Evolutionary conservation across 768 basidiomycete species (phyloP).

Genomic region (Xerocomellus dryophilus): DNA sequence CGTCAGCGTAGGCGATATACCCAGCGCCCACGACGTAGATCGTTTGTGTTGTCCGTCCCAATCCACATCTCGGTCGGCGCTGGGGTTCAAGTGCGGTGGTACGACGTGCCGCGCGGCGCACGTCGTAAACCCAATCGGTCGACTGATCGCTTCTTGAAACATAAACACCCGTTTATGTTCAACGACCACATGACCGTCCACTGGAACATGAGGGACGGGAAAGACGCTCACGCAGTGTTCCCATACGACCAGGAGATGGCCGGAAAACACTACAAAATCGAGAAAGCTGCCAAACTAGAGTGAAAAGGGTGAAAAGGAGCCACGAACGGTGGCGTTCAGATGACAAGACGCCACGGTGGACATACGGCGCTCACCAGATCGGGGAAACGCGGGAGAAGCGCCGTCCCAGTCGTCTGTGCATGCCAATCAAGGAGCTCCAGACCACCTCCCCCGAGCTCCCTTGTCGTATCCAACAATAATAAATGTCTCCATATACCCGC

Average conservation of each 20-base stretch:
- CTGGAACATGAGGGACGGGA: constrained; percentile 21
- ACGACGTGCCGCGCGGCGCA: constrained; percentile 15
- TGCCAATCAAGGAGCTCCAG: constrained; percentile 31
- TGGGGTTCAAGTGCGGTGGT: neutral
- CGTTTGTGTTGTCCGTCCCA: neutral
- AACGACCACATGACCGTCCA: constrained; percentile 18
- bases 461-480: constrained; percentile 24
- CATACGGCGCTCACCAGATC: constrained; percentile 19
- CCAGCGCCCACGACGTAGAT: neutral
- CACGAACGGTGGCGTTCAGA: neutral
- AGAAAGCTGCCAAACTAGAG: constrained; percentile 25
- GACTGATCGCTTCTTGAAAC: constrained; percentile 23
- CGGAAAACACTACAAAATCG: constrained; percentile 24
- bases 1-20: constrained; percentile 18
- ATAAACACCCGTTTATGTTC: constrained; percentile 27
- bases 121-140: constrained; percentile 29
- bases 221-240: constrained; percentile 29
- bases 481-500: constrained; percentile 24
- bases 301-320: too few relatives aligned
- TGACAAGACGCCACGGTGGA: neutral
- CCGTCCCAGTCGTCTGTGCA: constrained; percentile 23
- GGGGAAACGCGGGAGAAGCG: constrained; percentile 20
- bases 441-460: constrained; percentile 15
- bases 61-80: neutral
- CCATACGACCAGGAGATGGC: constrained; percentile 27